phyloP scores from a whole-genome alignment of 2,329 filamentous ascomycete species.

The Amylocarpus encephaloides region DNA sequence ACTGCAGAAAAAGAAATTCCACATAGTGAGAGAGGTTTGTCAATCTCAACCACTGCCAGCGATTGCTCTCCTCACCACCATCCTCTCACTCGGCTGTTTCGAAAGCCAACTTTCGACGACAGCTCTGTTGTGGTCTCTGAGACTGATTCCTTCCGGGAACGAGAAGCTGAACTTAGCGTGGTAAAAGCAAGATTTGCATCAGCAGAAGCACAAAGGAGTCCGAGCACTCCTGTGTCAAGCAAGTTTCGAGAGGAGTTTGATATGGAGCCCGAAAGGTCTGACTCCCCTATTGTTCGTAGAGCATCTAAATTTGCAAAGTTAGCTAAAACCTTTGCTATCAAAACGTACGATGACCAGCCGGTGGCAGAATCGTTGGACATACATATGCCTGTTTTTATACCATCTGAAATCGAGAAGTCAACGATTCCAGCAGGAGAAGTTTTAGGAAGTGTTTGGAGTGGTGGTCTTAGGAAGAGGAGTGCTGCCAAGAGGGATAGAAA shows the following conservation, averaged over 20 bases:
- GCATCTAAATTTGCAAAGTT: constrained; percentile 17
- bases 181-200: constrained; percentile 23
- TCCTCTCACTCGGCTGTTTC: constrained; percentile 9
- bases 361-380: constrained; percentile 19
- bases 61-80: constrained; percentile 13
- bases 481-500: not conserved
- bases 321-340: constrained; percentile 12
- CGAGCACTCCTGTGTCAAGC: constrained; percentile 25
- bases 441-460: not conserved
- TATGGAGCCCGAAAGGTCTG: constrained; percentile 3
- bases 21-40: not conserved
- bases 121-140: constrained; percentile 26
- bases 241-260: constrained; percentile 30
- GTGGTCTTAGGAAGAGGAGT: constrained; percentile 2
- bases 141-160: constrained; percentile 25
- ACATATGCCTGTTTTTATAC: constrained; percentile 15
- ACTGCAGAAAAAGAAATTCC: not conserved
- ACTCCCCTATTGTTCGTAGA: constrained; percentile 6
- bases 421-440: not conserved
- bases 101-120: constrained; percentile 18
- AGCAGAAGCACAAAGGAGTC: constrained; percentile 13
- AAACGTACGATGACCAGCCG: constrained; percentile 16
- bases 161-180: constrained; percentile 23
- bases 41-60: constrained; percentile 10
- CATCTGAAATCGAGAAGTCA: not conserved